A percentile compares a stretch with the other conserved stretches of the same genome.
Evolutionary conservation across 441 rosid species (phyloP).

Genomic region (Eruca vesicaria): DNA sequence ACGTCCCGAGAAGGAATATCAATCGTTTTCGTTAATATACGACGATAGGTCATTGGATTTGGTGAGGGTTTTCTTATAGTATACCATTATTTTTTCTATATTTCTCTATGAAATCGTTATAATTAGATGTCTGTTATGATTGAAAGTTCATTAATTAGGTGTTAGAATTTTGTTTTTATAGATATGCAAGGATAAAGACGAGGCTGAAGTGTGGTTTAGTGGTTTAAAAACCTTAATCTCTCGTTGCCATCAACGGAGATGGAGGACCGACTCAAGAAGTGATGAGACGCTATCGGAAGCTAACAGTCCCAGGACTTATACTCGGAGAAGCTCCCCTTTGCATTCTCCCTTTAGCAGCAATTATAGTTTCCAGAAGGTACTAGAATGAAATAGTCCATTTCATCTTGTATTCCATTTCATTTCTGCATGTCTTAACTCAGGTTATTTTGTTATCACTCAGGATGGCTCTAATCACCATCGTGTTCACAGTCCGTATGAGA

Average conservation of each 20-base stretch:
- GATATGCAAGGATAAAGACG: conserved; percentile 97
- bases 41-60: conserved; percentile 84
- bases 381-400: not conserved
- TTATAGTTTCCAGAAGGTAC: conserved; percentile 78
- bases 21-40: conserved; percentile 91
- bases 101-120: conserved; percentile 4
- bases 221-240: conserved; percentile 93
- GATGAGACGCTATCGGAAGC: conserved; percentile 92
- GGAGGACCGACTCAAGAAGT: conserved; percentile 91
- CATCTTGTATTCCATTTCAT: not conserved
- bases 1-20: conserved; percentile 97
- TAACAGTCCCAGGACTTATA: conserved; percentile 86
- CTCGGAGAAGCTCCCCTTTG: conserved; percentile 92
- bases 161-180: conserved; percentile 33
- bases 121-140: conserved; percentile 8
- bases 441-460: conserved; percentile 40
- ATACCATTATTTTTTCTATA: not conserved
- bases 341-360: conserved; percentile 91
- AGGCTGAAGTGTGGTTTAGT: conserved; percentile 98
- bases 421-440: conserved; percentile 23
- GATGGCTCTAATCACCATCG: conserved; percentile 70
- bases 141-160: conserved; percentile 27
- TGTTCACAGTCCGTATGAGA: conserved; percentile 82
- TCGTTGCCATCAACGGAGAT: conserved; percentile 66
- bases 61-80: conserved; percentile 42